Base-by-base conservation (phyloP, 306 rosid genomes). In the Psophocarpus tetragonolobus region DNA sequence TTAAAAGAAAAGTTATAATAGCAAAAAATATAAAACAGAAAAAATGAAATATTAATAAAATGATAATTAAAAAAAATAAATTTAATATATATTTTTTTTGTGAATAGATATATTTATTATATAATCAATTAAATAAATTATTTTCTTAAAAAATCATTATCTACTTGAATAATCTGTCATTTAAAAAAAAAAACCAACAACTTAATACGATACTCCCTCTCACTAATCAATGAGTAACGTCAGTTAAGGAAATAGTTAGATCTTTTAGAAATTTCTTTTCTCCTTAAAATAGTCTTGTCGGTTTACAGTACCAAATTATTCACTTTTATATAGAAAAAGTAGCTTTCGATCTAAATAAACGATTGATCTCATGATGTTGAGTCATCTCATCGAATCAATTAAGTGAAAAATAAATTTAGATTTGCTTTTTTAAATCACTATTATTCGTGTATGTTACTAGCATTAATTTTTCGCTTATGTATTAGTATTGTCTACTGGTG, bases 281-380 rank as follows among this genome's bases (percentile, higher is more conserved):
- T 12, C 1, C 63, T 24, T 26, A 56, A 56, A 24, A 26, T 56
- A 2, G 35, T 1, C 9, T 13, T 1, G 35, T 56, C 3, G 0
- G 14, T 24, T 20, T 5, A 56, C 29, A 12, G 66, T 27, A 27
- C 14, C 38, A 27, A 75, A 23, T 62, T 21, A 35, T 48, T 35
- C 45, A 38, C 4, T 45, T 48, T 33, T 23, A 33, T 4, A 12
- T 0, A 4, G 41, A 38, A 20, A 18, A 7, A 17, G 84, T 75
- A 32, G 81, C 47, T 83, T 74, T 81, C 77, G 66, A 44, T 0
- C 79, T 63, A 76, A 69, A 65, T 69, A 51, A 80, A 63, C 68
- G 69, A 45, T 17, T 61, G 79, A 56, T 62, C 70, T 80, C 68
- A 82, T 72, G 78, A 84, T 56, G 69, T n/a, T 74, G 85, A 29